Conservation (phyloP, 225 moss, liverwort and hornwort species). For the Takakia lepidozioides region DNA sequence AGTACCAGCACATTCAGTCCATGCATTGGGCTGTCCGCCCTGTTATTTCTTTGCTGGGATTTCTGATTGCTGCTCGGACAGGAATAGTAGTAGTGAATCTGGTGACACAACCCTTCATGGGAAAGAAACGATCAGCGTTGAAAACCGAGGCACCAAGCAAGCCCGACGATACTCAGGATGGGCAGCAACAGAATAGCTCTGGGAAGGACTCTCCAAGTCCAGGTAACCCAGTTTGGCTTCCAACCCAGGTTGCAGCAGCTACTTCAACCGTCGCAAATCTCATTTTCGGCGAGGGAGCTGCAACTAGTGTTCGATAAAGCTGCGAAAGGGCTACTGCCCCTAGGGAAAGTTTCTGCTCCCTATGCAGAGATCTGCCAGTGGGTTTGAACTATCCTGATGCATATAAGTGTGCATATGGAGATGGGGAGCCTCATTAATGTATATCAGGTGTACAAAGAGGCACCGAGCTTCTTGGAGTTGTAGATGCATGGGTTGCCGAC, state of each 20-base stretch:
- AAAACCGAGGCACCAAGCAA: constrained; percentile 26
- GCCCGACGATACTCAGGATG: constrained; percentile 15
- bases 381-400: no score
- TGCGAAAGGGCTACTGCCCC: no score
- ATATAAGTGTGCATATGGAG: constrained; percentile 7
- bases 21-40: constrained; percentile 99
- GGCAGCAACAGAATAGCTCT: constrained; percentile 8
- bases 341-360: no score
- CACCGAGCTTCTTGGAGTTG: background rate
- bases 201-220: constrained; percentile 30
- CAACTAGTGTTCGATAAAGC: constrained; percentile 11
- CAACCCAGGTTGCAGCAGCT: constrained; percentile 70
- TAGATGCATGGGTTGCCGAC: constrained; percentile 2
- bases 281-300: constrained; percentile 68
- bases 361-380: no score
- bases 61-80: constrained; percentile 72
- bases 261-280: constrained; percentile 60
- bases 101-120: constrained; percentile 57
- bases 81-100: constrained; percentile 83
- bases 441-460: constrained; percentile 7
- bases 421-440: constrained; percentile 2
- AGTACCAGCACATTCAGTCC: constrained; percentile 84
- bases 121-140: constrained; percentile 31
- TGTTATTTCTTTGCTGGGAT: constrained; percentile 70
- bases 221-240: constrained; percentile 58